Percentiles rank a stretch among this genome's conserved stretches.
Conservation (phyloP, 1,284 basidiomycete genomes). For the Ustilago trichophora region DNA sequence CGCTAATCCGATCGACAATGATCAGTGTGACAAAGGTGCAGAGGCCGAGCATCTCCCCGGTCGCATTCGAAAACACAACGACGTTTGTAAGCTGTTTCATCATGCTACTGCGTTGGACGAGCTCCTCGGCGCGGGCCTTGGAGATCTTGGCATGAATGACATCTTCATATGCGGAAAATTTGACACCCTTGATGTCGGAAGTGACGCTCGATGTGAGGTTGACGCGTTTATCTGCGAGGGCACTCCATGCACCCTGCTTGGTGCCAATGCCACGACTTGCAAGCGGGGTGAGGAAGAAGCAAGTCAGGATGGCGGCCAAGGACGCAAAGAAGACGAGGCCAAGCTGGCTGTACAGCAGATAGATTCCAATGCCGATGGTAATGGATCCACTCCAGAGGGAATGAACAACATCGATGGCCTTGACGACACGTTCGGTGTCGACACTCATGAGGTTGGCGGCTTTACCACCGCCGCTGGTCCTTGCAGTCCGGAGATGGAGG, state of each 20-base stretch:
- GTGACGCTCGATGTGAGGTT: conserved; percentile 47
- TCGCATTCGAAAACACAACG: conserved; percentile 31
- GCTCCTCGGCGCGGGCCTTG: conserved; percentile 44
- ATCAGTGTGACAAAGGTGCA: conserved; percentile 46
- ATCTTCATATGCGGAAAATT: conserved; percentile 57
- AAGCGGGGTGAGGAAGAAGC: conserved; percentile 44
- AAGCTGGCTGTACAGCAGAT: conserved; percentile 51
- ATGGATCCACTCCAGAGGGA: conserved; percentile 52
- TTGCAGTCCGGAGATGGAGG: conserved; percentile 50
- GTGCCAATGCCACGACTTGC: conserved; percentile 40
- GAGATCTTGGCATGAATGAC: conserved; percentile 42
- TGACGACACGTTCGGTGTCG: conserved; percentile 59
- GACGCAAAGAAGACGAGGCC: conserved; percentile 53
- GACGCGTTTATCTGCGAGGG: conserved; percentile 50
- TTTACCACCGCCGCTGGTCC: conserved; percentile 48
- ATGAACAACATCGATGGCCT: conserved; percentile 37
- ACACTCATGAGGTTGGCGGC: conserved; percentile 61
- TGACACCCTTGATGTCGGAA: conserved; percentile 59
- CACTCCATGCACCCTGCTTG: conserved; percentile 50
- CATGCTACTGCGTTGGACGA: conserved; percentile 7
- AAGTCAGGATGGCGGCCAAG: conserved; percentile 38
- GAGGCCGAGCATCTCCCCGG: conserved; percentile 32
- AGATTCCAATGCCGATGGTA: conserved; percentile 49
- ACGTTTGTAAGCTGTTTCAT: conserved; percentile 38
- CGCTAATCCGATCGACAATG: conserved; percentile 36